phyloP scores from a whole-genome alignment of 1,284 basidiomycete genomes.

The Fomes fomentarius region DNA sequence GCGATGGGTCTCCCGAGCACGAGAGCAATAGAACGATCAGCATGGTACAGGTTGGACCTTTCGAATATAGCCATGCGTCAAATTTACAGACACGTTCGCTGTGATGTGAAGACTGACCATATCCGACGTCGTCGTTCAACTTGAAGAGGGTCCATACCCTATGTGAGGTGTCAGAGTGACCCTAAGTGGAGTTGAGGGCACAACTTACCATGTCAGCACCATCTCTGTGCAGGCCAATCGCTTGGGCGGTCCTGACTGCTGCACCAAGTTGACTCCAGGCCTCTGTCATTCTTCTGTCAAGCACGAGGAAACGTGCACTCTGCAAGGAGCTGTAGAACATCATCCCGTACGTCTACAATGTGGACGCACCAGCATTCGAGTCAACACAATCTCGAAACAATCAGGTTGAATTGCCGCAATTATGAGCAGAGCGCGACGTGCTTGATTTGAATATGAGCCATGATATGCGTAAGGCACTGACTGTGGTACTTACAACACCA shows the following conservation, averaged over 20 bases:
- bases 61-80: slow-evolving; percentile 12
- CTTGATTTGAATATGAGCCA: slow-evolving; percentile 42
- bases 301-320: slow-evolving; percentile 91
- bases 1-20: slow-evolving; percentile 89
- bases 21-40: slow-evolving; percentile 90
- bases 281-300: slow-evolving; percentile 88
- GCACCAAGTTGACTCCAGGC: slow-evolving; percentile 96
- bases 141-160: slow-evolving; percentile 78
- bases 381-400: slow-evolving; percentile 87
- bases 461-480: background rate
- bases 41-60: slow-evolving; percentile 91
- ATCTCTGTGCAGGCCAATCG: slow-evolving; percentile 91
- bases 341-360: slow-evolving; percentile 1
- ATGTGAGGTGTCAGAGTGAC: slow-evolving; percentile 1
- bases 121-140: slow-evolving; percentile 90
- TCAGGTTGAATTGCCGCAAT: slow-evolving; percentile 91
- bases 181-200: background rate
- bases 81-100: slow-evolving; percentile 13
- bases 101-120: slow-evolving; percentile 56
- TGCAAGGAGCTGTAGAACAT: slow-evolving; percentile 36
- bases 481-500: slow-evolving; percentile 82
- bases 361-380: slow-evolving; percentile 74
- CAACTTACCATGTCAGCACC: slow-evolving; percentile 78
- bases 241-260: slow-evolving; percentile 91
- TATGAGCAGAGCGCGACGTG: slow-evolving; percentile 83